Conservation (phyloP, 129 eudicot genomes). For the Tagetes erecta region DNA sequence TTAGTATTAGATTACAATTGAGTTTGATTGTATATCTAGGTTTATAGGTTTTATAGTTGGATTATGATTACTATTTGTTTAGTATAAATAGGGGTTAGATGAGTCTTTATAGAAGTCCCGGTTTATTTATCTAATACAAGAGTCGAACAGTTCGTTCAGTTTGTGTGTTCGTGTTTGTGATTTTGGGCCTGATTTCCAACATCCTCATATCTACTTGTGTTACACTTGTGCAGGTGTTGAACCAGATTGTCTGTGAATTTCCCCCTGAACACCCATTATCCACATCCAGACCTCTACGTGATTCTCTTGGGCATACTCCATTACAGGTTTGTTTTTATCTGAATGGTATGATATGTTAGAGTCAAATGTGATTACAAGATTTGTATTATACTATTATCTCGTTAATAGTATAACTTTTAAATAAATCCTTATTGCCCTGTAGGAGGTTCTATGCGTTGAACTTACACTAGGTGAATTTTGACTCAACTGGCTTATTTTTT, state of each 20-base stretch:
- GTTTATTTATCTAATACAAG: too few species aligned
- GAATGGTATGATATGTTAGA: background rate
- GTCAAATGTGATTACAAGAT: background rate
- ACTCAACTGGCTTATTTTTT: background rate
- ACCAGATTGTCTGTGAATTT: constrained; percentile 65
- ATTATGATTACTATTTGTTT: too few species aligned
- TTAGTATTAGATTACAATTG: too few species aligned
- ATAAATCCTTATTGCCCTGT: background rate
- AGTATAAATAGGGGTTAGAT: too few species aligned
- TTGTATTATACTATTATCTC: background rate
- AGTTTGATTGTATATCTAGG: too few species aligned
- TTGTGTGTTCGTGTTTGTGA: too few species aligned
- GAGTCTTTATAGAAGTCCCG: too few species aligned
- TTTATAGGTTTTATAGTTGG: too few species aligned
- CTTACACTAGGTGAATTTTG: background rate
- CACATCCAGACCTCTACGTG: constrained; percentile 51
- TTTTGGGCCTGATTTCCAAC: too few species aligned
- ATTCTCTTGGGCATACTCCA: constrained; percentile 71
- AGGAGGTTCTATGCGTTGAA: background rate
- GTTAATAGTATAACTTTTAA: background rate
- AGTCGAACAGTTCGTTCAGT: too few species aligned
- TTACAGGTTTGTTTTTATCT: constrained; percentile 45
- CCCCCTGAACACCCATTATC: constrained; percentile 69
- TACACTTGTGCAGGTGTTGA: constrained; percentile 47
- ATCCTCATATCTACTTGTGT: constrained; percentile 6